A percentile compares a stretch with the other conserved stretches of the same genome.
These are phyloP conservation scores for Selaginella moellendorffii DNA, from an alignment of 75 land plant species.

Conservation along the genomic window DNA sequence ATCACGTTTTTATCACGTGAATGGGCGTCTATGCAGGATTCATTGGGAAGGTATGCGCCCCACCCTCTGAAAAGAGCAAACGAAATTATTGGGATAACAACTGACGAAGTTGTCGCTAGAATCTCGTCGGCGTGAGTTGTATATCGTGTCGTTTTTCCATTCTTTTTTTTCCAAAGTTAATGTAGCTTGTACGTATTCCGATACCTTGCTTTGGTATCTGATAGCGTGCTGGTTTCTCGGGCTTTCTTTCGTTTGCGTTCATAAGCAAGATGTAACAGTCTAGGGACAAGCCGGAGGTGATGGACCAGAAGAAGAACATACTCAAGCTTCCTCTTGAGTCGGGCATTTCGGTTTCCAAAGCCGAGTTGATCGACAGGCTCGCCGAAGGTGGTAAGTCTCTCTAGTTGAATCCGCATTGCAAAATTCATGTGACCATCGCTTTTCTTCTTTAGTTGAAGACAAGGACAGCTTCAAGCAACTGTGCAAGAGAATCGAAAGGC, in stretches of 20 bases:
- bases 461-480: too few species aligned
- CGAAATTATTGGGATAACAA: constrained; percentile 75
- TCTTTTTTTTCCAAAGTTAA: too few species aligned
- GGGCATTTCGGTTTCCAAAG: not conserved
- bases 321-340: not conserved
- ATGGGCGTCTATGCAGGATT: too few species aligned
- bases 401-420: not conserved
- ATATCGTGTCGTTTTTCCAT: not conserved
- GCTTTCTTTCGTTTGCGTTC: too few species aligned
- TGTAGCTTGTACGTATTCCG: too few species aligned
- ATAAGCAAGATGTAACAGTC: too few species aligned
- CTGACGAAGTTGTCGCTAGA: constrained; percentile 58
- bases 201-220: not conserved
- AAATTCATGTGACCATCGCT: not conserved
- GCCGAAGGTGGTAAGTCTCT: not conserved
- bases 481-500: too few species aligned
- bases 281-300: too few species aligned
- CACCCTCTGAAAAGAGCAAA: constrained; percentile 66
- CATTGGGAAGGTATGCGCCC: constrained; percentile 49
- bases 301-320: not conserved
- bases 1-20: too few species aligned
- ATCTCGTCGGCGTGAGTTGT: not conserved
- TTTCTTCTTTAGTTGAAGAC: not conserved
- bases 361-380: not conserved
- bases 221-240: too few species aligned